Base-by-base conservation (phyloP, 2,329 filamentous ascomycete genomes). In the Exserohilum rostratum region DNA sequence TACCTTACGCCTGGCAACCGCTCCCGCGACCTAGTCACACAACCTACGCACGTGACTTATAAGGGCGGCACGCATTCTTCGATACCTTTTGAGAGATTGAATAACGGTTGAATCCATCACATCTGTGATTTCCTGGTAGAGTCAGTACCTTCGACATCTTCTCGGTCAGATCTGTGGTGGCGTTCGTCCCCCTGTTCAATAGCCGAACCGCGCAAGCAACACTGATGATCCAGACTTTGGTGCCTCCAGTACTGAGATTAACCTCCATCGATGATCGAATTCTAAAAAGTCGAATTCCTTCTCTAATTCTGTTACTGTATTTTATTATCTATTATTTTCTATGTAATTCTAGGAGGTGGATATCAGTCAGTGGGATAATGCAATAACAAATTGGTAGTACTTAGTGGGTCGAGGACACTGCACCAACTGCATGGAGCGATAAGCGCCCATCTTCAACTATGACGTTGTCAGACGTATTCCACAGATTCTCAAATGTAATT, bases 1-100 rank as follows among this genome's bases (percentile, higher is more conserved):
- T 50, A 27, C 37, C 46, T 50, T 53, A 25, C 55, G 63, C 65
- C 60, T 62, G 57, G 62, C n/a, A 62, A n/a, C 63, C 63, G 35
- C 52, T 27, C 48, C 50, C 54, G 64, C 58, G 42, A 59, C 64
- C 57, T 30, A 46, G 25, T 67, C 62, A 64, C 63, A 62, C 0
- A 5, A 18, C 15, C 5, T n/a, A 9, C 2, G 31, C 60, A 66
- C 59, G 55, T 58, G 56, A 62, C 6, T 1, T 76, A 10, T 3
- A 18, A 5, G 34, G 15, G 57, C 57, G 60, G 53, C 51, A 62
- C 57, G 55, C 54, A 52, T 35, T 42, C 18, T 38, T 10, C 35
- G 18, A 25, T 27, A 11, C 27, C 38, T 34, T 18, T 12, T 2
- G 7, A 35, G 31, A 38, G 40, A 20, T 1, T 37, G 5, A n/a